phyloP scores from a whole-genome alignment of 2,329 filamentous ascomycete species.

The Dryadomyces quercus-mongolicae region DNA sequence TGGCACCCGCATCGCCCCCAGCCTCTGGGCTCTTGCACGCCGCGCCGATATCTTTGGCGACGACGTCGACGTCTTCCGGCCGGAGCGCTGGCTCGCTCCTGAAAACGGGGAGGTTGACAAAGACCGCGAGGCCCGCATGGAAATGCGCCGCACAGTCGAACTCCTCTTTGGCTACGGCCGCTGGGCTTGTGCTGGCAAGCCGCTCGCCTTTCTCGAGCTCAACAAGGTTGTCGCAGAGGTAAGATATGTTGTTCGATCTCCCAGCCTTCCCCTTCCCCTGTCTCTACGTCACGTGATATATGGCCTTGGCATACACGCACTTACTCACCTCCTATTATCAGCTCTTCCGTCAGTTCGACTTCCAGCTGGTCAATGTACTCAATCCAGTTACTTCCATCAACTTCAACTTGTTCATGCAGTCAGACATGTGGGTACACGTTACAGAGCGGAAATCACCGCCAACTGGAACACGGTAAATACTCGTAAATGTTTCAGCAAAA shows the following conservation, averaged over 20 bases:
- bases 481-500: not conserved
- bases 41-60: slow-evolving; percentile 21
- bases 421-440: slow-evolving; percentile 17
- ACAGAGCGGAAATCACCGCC: not conserved
- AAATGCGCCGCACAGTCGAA: slow-evolving; percentile 18
- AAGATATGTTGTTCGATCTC: not conserved
- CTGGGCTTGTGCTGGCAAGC: slow-evolving; percentile 28
- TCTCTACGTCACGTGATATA: not conserved
- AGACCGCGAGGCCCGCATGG: not conserved
- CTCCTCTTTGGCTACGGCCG: slow-evolving; percentile 27
- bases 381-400: slow-evolving; percentile 13
- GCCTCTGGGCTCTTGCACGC: slow-evolving; percentile 27
- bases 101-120: slow-evolving; percentile 12
- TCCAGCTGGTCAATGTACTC: slow-evolving; percentile 16
- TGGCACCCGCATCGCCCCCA: slow-evolving; percentile 31
- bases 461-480: not conserved
- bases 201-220: slow-evolving; percentile 30
- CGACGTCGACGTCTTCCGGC: slow-evolving; percentile 28
- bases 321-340: not conserved
- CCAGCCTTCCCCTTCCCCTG: not conserved
- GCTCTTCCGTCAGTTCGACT: slow-evolving; percentile 14
- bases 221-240: slow-evolving; percentile 20
- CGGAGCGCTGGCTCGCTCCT: slow-evolving; percentile 31
- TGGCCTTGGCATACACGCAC: no score
- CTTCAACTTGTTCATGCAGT: slow-evolving; percentile 18